Percentiles rank a stretch among this genome's conserved stretches.
These are phyloP conservation scores for Fusarium continuum DNA, from an alignment of 2,329 filamentous ascomycete species.

Conservation along the genomic window DNA sequence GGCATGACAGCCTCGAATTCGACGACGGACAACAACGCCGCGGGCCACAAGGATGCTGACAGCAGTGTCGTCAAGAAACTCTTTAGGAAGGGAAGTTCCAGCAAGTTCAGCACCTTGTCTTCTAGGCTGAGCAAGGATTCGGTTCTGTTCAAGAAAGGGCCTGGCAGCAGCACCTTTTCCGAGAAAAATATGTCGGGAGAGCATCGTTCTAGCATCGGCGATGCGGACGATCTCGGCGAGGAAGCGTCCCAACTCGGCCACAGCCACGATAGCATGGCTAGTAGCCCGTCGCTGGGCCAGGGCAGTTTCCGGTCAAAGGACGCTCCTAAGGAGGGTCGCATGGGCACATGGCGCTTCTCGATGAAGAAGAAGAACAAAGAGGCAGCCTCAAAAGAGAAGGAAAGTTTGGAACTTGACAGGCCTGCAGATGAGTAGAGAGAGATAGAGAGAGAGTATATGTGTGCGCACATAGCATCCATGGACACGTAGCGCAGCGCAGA, in stretches of 20 bases:
- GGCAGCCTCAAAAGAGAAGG: conserved; percentile 53
- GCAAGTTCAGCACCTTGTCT: conserved; percentile 69
- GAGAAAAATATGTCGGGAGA: conserved; percentile 66
- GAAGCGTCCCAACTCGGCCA: conserved; percentile 55
- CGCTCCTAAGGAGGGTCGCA: conserved; percentile 57
- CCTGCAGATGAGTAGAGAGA: conserved; percentile 43
- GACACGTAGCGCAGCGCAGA: background rate
- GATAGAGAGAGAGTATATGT: too few relatives aligned
- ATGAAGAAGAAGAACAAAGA: conserved; percentile 70
- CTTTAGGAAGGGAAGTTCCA: conserved; percentile 71
- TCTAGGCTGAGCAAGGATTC: conserved; percentile 65
- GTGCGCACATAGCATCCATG: background rate
- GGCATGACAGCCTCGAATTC: conserved; percentile 66
- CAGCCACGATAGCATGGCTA: conserved; percentile 65
- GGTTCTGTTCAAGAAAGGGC: conserved; percentile 66
- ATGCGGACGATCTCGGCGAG: conserved; percentile 62
- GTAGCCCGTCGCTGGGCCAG: conserved; percentile 65
- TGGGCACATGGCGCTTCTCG: conserved; percentile 63
- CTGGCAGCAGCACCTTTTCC: conserved; percentile 65
- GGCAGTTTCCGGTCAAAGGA: conserved; percentile 55
- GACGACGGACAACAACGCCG: conserved; percentile 61
- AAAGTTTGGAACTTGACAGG: conserved; percentile 62
- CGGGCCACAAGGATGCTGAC: conserved; percentile 60
- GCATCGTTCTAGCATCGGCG: conserved; percentile 65
- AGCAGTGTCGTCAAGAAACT: conserved; percentile 69